A percentile compares a stretch with the other conserved stretches of the same genome.
Evolutionary conservation across 2,329 filamentous ascomycete genomes (phyloP).

Genomic region (Aureobasidium namibiae): DNA sequence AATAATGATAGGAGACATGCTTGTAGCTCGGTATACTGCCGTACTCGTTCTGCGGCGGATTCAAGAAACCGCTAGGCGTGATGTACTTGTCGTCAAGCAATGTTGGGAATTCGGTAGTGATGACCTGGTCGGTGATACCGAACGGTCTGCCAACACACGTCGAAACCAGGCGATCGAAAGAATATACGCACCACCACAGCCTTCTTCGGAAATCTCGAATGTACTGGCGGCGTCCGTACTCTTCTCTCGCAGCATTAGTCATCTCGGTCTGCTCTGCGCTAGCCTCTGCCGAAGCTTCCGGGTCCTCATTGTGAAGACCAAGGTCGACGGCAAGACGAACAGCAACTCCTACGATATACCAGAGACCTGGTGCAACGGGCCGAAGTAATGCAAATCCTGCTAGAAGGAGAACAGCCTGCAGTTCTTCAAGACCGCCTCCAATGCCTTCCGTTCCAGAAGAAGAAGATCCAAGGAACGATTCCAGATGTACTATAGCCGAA

Average conservation of each 20-base stretch:
- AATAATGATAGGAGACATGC: constrained; percentile 83
- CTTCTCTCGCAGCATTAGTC: constrained; percentile 39
- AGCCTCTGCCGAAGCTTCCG: constrained; percentile 49
- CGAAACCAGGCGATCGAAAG: constrained; percentile 86
- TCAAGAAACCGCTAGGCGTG: constrained; percentile 65
- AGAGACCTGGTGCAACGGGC: constrained; percentile 85
- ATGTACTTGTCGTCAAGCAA: constrained; percentile 82
- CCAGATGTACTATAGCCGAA: constrained; percentile 84
- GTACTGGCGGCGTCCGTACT: constrained; percentile 68
- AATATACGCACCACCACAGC: constrained; percentile 96
- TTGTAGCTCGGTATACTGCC: constrained; percentile 65
- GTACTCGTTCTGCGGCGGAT: constrained; percentile 43
- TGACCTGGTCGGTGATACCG: constrained; percentile 89
- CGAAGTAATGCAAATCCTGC: constrained; percentile 86
- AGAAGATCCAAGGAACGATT: constrained; percentile 64
- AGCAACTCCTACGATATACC: constrained; percentile 95
- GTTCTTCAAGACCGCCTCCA: constrained; percentile 81
- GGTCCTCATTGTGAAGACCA: constrained; percentile 83
- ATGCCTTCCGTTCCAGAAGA: constrained; percentile 57
- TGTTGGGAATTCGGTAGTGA: constrained; percentile 91
- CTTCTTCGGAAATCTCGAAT: constrained; percentile 76
- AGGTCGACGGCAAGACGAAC: constrained; percentile 85
- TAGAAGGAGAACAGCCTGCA: constrained; percentile 85
- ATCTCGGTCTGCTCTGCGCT: constrained; percentile 21
- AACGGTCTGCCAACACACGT: constrained; percentile 90